Evolutionary conservation across 106 monocot species (phyloP).

Genomic region (Hemerocallis citrina): DNA sequence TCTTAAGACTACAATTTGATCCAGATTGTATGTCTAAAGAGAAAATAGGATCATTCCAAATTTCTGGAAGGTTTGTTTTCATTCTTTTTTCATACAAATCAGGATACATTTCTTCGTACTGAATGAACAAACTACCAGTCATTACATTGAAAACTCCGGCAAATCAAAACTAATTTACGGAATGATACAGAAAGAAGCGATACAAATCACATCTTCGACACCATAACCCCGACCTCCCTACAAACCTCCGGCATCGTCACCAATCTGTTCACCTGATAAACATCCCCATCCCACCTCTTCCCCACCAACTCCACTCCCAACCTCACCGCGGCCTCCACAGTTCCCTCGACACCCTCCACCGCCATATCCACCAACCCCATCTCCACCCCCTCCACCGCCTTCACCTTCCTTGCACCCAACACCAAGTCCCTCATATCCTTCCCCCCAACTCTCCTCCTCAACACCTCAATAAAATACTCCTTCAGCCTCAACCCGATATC

Average conservation of each 20-base stretch:
- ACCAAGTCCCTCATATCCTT: not conserved
- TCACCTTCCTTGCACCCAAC: not conserved
- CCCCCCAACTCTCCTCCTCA: not conserved
- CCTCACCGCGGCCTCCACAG: not conserved
- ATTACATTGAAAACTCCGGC: no score
- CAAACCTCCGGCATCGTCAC: not conserved
- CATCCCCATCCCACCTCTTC: slow-evolving; percentile 2
- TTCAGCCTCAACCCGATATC: slow-evolving; percentile 46
- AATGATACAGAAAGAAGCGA: no score
- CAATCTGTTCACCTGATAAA: not conserved
- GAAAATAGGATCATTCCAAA: no score
- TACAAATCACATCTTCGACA: no score
- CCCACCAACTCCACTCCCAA: not conserved
- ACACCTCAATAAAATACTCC: slow-evolving; percentile 28
- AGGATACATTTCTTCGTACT: no score
- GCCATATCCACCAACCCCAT: not conserved
- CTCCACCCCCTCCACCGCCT: not conserved
- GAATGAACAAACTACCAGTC: no score
- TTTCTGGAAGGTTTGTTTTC: no score
- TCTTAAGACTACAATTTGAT: no score
- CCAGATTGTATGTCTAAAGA: no score
- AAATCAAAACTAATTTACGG: no score
- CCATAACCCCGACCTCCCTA: not conserved
- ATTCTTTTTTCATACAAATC: no score
- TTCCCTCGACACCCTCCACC: not conserved